A percentile compares a stretch with the other conserved stretches of the same genome.
phyloP scores from a whole-genome alignment of 2,329 filamentous ascomycete species.

The Aspergillus sp. region DNA sequence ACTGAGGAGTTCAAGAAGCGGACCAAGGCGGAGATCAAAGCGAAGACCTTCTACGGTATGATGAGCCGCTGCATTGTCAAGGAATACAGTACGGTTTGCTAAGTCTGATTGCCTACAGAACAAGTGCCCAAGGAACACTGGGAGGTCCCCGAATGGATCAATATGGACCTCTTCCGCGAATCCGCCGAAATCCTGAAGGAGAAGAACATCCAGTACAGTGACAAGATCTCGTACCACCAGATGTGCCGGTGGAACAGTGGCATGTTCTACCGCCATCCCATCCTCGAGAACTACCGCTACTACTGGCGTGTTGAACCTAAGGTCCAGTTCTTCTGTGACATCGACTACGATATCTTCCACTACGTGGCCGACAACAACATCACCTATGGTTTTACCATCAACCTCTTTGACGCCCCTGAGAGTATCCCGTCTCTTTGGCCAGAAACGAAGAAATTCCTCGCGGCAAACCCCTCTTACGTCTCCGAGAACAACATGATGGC shows the following conservation, averaged over 20 bases:
- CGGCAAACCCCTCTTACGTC: conserved; percentile 77
- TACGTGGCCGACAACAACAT: conserved; percentile 99
- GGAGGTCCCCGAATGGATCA: conserved; percentile 90
- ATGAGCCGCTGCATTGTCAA: conserved; percentile 11
- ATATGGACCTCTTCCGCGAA: conserved; percentile 78
- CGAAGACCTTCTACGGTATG: conserved; percentile 78
- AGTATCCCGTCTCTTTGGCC: conserved; percentile 90
- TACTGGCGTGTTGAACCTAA: conserved; percentile 99
- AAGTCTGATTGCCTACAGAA: conserved; percentile 52
- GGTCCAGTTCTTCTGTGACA: conserved; percentile 97
- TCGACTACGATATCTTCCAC: conserved; percentile 97
- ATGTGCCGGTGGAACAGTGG: conserved; percentile 99
- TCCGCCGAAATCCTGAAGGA: conserved; percentile 80
- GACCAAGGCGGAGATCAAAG: conserved; percentile 81
- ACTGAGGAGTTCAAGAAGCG: conserved; percentile 85
- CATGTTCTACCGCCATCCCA: conserved; percentile 95
- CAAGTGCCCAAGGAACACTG: conserved; percentile 93
- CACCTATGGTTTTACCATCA: conserved; percentile 98
- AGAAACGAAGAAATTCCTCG: conserved; percentile 88
- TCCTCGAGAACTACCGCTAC: conserved; percentile 76
- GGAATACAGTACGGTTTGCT: not conserved
- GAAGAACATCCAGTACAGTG: conserved; percentile 85
- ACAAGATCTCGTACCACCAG: conserved; percentile 88
- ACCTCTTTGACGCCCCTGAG: conserved; percentile 86
- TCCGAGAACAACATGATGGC: conserved; percentile 80